Percentiles rank a stretch among this genome's conserved stretches.
phyloP scores from a whole-genome alignment of 371 early-diverging fungal species.

The Actinomortierella ambigua region DNA sequence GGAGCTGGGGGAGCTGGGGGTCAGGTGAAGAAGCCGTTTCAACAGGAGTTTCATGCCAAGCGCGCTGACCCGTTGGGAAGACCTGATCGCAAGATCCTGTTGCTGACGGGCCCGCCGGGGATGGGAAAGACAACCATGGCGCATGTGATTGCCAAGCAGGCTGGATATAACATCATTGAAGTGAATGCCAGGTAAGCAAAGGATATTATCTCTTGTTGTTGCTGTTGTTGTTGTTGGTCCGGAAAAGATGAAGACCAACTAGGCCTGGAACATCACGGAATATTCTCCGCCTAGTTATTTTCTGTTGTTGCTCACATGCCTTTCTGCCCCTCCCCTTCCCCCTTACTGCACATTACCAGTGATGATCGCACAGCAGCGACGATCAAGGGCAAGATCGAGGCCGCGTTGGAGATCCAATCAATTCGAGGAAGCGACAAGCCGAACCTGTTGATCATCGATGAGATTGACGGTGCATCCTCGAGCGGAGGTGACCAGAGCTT shows the following conservation, averaged over 20 bases:
- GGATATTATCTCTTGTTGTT: not conserved
- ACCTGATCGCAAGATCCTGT: conserved; percentile 65
- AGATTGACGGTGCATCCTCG: conserved; percentile 93
- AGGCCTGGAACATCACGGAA: not conserved
- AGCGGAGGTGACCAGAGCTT: conserved; percentile 80
- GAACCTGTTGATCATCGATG: conserved; percentile 91
- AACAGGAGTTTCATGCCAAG: not conserved
- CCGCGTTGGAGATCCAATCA: conserved; percentile 80
- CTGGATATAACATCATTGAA: conserved; percentile 94
- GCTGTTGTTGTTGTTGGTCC: not conserved
- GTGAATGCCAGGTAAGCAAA: conserved; percentile 92
- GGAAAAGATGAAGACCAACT: not conserved
- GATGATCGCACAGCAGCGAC: conserved; percentile 91
- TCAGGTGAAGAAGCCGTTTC: conserved; percentile 23
- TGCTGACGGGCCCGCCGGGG: conserved; percentile 98
- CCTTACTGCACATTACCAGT: conserved; percentile 50
- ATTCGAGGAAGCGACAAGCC: conserved; percentile 71
- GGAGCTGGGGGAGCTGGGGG: not conserved
- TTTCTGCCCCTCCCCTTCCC: conserved; percentile 1
- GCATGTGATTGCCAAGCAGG: conserved; percentile 89
- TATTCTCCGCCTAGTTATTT: not conserved
- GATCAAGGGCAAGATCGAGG: conserved; percentile 72
- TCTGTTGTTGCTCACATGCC: not conserved
- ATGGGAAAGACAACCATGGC: conserved; percentile 99
- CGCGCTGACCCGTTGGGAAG: conserved; percentile 25